phyloP scores from a whole-genome alignment of 768 basidiomycete genomes.

The Tubosaeta brunneosetosa region DNA sequence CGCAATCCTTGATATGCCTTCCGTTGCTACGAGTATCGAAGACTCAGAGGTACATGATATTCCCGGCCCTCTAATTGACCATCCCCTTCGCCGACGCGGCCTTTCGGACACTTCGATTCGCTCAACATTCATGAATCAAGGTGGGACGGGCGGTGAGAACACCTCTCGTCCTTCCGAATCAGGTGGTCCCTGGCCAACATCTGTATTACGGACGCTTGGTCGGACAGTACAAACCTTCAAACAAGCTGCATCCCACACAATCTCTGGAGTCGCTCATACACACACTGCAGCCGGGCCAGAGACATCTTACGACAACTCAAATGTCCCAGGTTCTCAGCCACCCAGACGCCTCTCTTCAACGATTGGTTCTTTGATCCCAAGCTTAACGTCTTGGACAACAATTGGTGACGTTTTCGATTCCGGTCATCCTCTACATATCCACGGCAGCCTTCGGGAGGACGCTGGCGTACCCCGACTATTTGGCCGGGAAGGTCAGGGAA shows the following conservation, averaged over 20 bases:
- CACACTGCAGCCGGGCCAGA: neutral
- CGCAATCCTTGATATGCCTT: slow-evolving; percentile 64
- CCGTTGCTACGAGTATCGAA: slow-evolving; percentile 22
- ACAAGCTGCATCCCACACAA: slow-evolving; percentile 28
- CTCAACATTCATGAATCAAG: slow-evolving; percentile 69
- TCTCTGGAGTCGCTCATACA: slow-evolving; percentile 18
- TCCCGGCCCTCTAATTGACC: slow-evolving; percentile 54
- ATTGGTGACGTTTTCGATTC: slow-evolving; percentile 22
- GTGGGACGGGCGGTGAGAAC: slow-evolving; percentile 26
- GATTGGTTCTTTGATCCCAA: slow-evolving; percentile 29
- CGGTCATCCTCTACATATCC: slow-evolving; percentile 7
- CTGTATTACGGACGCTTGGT: slow-evolving; percentile 52
- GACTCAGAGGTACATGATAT: slow-evolving; percentile 40
- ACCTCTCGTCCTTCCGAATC: neutral
- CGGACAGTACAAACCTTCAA: slow-evolving; percentile 50
- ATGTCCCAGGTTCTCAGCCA: slow-evolving; percentile 16
- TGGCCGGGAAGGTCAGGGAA: slow-evolving; percentile 23
- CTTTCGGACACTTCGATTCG: slow-evolving; percentile 91
- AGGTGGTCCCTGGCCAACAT: slow-evolving; percentile 33
- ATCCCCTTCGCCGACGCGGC: slow-evolving; percentile 70
- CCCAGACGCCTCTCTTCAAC: slow-evolving; percentile 21
- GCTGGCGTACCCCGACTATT: slow-evolving; percentile 21
- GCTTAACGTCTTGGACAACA: slow-evolving; percentile 33
- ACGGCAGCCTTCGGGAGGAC: slow-evolving; percentile 15
- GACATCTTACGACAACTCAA: slow-evolving; percentile 1